A percentile compares a stretch with the other conserved stretches of the same genome.
Evolutionary conservation across 352 stramenopile species (phyloP).

Genomic region (Phytophthora citrophthora): DNA sequence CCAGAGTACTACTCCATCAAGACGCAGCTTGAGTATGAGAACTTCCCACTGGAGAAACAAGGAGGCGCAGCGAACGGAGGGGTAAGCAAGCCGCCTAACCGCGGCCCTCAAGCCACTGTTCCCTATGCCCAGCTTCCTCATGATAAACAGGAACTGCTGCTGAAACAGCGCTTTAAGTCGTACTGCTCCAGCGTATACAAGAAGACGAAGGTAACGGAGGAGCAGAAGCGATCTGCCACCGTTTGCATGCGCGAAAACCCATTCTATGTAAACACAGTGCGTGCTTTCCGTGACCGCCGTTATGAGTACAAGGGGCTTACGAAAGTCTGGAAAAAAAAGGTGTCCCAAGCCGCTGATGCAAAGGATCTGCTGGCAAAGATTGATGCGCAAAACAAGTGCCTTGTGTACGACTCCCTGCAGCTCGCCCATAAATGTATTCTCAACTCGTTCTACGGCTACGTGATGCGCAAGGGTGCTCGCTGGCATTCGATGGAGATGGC

Average conservation of each 20-base stretch:
- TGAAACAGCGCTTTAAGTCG: slow-evolving; percentile 86
- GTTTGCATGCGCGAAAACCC: slow-evolving; percentile 99
- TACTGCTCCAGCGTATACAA: slow-evolving; percentile 99
- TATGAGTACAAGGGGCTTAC: slow-evolving; percentile 99
- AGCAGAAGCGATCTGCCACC: slow-evolving; percentile 94
- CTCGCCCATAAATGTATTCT: slow-evolving; percentile 99
- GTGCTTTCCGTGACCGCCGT: slow-evolving; percentile 97
- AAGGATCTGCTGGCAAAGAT: slow-evolving; percentile 88
- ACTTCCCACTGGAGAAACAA: slow-evolving; percentile 52
- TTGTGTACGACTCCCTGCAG: slow-evolving; percentile 99
- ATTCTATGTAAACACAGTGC: slow-evolving; percentile 99
- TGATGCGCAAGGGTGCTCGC: slow-evolving; percentile 99
- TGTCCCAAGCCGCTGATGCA: slow-evolving; percentile 74
- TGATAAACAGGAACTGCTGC: slow-evolving; percentile 68
- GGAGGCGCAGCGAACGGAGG: slow-evolving; percentile 7
- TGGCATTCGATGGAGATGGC: slow-evolving; percentile 99
- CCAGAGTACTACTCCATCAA: slow-evolving; percentile 97
- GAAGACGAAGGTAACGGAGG: slow-evolving; percentile 96
- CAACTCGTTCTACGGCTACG: slow-evolving; percentile 99
- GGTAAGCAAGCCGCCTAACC: slow-evolving; percentile 18
- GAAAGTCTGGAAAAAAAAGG: slow-evolving; percentile 94
- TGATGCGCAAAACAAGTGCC: slow-evolving; percentile 86
- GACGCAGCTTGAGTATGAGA: slow-evolving; percentile 95
- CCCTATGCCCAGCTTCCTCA: slow-evolving; percentile 63
- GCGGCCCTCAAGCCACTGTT: slow-evolving; percentile 35